Evolutionary conservation across 2,329 filamentous ascomycete genomes (phyloP).

Genomic region (Phaeoacremonium minimum): DNA sequence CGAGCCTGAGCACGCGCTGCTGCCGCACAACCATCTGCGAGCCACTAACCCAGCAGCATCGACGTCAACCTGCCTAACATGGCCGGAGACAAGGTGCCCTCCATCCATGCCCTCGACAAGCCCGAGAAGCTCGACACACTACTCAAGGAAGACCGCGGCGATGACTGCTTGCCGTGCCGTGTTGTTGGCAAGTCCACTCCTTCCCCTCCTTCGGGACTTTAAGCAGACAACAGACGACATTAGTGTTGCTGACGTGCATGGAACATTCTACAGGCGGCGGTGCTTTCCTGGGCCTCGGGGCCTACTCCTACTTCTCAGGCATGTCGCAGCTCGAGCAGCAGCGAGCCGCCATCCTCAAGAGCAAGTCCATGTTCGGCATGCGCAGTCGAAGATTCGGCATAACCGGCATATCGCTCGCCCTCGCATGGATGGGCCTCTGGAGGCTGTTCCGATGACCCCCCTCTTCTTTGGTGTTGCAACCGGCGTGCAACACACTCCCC

Average conservation of each 20-base stretch:
- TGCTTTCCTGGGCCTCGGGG: conserved; percentile 70
- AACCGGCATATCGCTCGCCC: conserved; percentile 59
- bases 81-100: conserved; percentile 44
- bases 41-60: too few species aligned
- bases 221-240: too few species aligned
- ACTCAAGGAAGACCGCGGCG: conserved; percentile 49
- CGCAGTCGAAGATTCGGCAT: conserved; percentile 65
- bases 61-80: too few species aligned
- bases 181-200: conserved; percentile 56
- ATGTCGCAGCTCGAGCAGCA: conserved; percentile 67
- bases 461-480: too few species aligned
- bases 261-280: conserved; percentile 54
- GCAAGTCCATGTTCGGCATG: conserved; percentile 69
- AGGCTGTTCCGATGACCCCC: conserved; percentile 54
- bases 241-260: background rate
- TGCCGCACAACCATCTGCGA: too few species aligned
- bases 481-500: background rate
- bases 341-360: conserved; percentile 60
- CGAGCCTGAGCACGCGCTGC: too few species aligned
- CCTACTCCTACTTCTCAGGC: conserved; percentile 74
- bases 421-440: conserved; percentile 69
- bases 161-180: conserved; percentile 69
- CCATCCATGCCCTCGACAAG: conserved; percentile 49
- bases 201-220: background rate
- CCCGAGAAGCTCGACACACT: conserved; percentile 59